Percentiles rank a stretch among this genome's conserved stretches.
These are phyloP conservation scores for Thraustotheca clavata DNA, from an alignment of 352 stramenopile genomes.

Conservation along the genomic window DNA sequence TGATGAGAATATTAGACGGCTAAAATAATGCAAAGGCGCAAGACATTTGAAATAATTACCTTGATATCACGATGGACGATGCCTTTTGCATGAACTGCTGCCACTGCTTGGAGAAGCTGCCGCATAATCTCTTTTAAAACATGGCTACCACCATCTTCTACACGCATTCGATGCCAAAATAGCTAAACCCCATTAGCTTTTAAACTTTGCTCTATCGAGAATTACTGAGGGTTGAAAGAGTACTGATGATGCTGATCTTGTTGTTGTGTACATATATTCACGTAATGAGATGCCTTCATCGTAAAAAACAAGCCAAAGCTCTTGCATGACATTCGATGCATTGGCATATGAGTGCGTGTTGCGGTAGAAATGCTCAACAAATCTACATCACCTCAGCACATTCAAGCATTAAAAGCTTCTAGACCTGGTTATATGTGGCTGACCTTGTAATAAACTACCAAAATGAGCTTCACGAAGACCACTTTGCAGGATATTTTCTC, in stretches of 20 bases:
- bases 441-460: slow-evolving; percentile 34
- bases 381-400: slow-evolving; percentile 29
- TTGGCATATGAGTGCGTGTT: neutral
- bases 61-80: slow-evolving; percentile 89
- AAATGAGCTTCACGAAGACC: slow-evolving; percentile 81
- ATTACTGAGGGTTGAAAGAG: slow-evolving; percentile 53
- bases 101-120: slow-evolving; percentile 88
- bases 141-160: slow-evolving; percentile 38
- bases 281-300: slow-evolving; percentile 84
- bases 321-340: slow-evolving; percentile 20
- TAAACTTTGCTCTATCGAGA: too few species aligned
- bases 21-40: slow-evolving; percentile 42
- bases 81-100: slow-evolving; percentile 78
- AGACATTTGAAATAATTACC: slow-evolving; percentile 30
- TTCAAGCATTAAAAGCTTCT: neutral
- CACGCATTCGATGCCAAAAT: slow-evolving; percentile 70
- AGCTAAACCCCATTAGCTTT: slow-evolving; percentile 16
- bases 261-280: slow-evolving; percentile 76
- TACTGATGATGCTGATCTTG: slow-evolving; percentile 35
- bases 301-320: slow-evolving; percentile 87
- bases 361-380: slow-evolving; percentile 84
- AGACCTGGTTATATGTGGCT: slow-evolving; percentile 52
- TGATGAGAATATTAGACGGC: slow-evolving; percentile 71
- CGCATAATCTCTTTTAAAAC: slow-evolving; percentile 89
- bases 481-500: slow-evolving; percentile 58